Evolutionary conservation across 202 grass and related monocot genomes (phyloP).

Genomic region (Digitaria exilis): DNA sequence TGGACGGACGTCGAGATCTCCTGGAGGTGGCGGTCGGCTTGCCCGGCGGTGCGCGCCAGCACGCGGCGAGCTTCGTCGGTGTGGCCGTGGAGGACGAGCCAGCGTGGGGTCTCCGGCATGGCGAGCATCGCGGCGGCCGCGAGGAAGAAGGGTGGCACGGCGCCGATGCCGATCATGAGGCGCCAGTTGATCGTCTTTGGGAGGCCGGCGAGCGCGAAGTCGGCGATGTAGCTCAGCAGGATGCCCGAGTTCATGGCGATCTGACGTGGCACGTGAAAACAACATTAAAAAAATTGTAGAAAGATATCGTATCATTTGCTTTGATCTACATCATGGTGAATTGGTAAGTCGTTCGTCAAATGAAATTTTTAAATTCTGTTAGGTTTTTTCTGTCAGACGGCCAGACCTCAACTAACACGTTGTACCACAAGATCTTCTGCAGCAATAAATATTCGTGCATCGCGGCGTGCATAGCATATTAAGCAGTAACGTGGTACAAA

Average conservation of each 20-base stretch:
- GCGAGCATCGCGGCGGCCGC: constrained; percentile 25
- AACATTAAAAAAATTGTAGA: not conserved
- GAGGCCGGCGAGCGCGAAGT: constrained; percentile 55
- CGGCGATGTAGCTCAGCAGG: constrained; percentile 75
- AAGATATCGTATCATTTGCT: not conserved
- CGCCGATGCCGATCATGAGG: constrained; percentile 69
- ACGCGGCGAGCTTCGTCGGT: constrained; percentile 48
- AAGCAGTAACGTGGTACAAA: no score
- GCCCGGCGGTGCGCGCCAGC: constrained; percentile 43
- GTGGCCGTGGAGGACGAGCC: constrained; percentile 64
- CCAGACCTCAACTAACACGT: not conserved
- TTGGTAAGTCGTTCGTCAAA: no score
- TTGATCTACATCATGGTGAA: no score
- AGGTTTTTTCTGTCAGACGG: no score
- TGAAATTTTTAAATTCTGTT: not conserved
- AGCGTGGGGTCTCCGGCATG: constrained; percentile 76
- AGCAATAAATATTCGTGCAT: no score
- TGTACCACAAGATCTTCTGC: no score
- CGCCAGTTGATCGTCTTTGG: constrained; percentile 61
- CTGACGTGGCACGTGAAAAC: constrained; percentile 22
- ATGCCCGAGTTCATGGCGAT: constrained; percentile 70
- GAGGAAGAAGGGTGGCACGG: constrained; percentile 58
- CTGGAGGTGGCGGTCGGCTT: constrained; percentile 45
- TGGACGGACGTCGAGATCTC: constrained; percentile 51
- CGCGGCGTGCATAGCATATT: no score